A percentile compares a stretch with the other conserved stretches of the same genome.
Evolutionary conservation across 78 protist species (phyloP).

Genomic region (Cavenderia fasciculata): DNA sequence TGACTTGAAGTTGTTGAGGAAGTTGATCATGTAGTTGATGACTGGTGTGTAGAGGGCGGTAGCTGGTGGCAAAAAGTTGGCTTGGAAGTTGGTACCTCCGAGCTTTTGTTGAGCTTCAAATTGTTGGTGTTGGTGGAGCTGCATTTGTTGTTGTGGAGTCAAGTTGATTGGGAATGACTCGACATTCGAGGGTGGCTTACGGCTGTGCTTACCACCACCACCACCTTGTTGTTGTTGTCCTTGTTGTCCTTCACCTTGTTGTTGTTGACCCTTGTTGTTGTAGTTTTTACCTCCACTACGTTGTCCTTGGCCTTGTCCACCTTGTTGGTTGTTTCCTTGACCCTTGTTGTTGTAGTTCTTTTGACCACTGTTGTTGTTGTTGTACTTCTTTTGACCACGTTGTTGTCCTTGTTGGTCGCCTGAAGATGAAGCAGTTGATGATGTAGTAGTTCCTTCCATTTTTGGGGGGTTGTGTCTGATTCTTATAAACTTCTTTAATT

Average conservation of each 20-base stretch:
- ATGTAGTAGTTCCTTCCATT: background rate
- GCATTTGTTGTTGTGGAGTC: slow-evolving; percentile 37
- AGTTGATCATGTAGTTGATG: slow-evolving; percentile 45
- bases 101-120: background rate
- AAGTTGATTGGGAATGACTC: slow-evolving; percentile 58
- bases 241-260: slow-evolving; percentile 26
- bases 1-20: slow-evolving; percentile 55
- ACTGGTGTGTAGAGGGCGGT: slow-evolving; percentile 54
- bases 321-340: slow-evolving; percentile 10
- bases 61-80: slow-evolving; percentile 68
- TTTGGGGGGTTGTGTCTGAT: too few species aligned
- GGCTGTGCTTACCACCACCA: slow-evolving; percentile 41
- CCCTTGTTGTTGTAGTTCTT: slow-evolving; percentile 2
- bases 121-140: slow-evolving; percentile 46
- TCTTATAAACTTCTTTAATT: too few species aligned
- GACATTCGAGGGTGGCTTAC: slow-evolving; percentile 55
- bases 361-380: background rate
- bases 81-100: background rate
- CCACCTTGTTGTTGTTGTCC: slow-evolving; percentile 16
- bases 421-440: background rate
- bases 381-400: background rate
- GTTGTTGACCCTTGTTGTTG: background rate
- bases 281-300: background rate
- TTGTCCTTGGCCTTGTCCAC: slow-evolving; percentile 18
- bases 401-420: background rate